These are phyloP conservation scores for Aspergillaceae sp. DNA, from an alignment of 2,329 filamentous ascomycete species.

Conservation along the genomic window DNA sequence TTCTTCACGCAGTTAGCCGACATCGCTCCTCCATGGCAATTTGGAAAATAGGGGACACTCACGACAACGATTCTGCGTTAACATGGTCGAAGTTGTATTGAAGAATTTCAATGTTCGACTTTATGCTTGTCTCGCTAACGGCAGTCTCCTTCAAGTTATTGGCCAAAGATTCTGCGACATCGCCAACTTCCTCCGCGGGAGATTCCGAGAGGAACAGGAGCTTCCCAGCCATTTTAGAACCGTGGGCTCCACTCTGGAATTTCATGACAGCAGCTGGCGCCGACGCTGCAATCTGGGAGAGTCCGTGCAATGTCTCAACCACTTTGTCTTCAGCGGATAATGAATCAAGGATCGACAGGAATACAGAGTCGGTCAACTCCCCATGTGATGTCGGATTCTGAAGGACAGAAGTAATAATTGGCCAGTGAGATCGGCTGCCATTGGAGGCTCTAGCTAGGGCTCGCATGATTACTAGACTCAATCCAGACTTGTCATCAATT, in stretches of 20 bases:
- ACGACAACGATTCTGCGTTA: conserved; percentile 37
- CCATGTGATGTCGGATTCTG: conserved; percentile 29
- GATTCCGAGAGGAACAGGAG: conserved; percentile 49
- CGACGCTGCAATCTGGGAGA: conserved; percentile 37
- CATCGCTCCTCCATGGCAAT: not conserved
- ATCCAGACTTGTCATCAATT: conserved; percentile 24
- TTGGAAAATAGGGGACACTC: conserved; percentile 15
- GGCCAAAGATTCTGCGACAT: conserved; percentile 29
- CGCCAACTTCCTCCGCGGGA: conserved; percentile 42
- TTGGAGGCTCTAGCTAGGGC: conserved; percentile 28
- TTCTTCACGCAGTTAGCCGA: conserved; percentile 25
- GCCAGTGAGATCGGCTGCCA: conserved; percentile 31
- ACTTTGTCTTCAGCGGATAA: conserved; percentile 32
- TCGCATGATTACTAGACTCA: conserved; percentile 28
- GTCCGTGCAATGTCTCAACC: conserved; percentile 34
- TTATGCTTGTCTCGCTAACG: conserved; percentile 33
- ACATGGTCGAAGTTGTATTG: conserved; percentile 43
- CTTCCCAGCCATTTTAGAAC: conserved; percentile 44
- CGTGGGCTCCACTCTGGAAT: conserved; percentile 38
- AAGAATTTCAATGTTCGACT: conserved; percentile 46
- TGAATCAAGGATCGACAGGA: conserved; percentile 31
- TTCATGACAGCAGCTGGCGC: conserved; percentile 33
- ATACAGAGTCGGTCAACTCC: conserved; percentile 26
- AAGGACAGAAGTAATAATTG: conserved; percentile 29
- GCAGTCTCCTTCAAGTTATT: conserved; percentile 25